A percentile compares a stretch with the other conserved stretches of the same genome.
These are phyloP conservation scores for Viridothelium virens DNA, from an alignment of 495 filamentous ascomycete species.

Conservation along the genomic window DNA sequence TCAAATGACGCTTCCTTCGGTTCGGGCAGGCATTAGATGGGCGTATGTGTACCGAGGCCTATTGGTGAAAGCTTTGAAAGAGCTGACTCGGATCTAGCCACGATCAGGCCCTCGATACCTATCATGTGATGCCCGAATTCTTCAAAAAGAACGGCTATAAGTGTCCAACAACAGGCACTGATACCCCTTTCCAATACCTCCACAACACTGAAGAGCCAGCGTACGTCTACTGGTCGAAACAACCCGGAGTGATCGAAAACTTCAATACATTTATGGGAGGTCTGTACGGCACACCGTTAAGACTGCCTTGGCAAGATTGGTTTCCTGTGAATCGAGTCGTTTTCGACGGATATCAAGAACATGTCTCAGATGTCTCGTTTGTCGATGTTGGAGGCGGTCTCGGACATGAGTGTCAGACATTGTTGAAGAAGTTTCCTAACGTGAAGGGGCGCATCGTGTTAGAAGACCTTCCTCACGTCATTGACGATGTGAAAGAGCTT, in stretches of 20 bases:
- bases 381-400: constrained; percentile 18
- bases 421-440: constrained; percentile 2
- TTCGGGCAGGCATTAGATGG: neutral
- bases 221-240: neutral
- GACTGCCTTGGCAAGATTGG: constrained; percentile 11
- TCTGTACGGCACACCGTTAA: neutral
- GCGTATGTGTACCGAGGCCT: neutral
- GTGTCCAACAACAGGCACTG: neutral
- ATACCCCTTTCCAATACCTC: neutral
- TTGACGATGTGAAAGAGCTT: neutral
- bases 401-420: constrained; percentile 12
- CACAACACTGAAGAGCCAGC: neutral
- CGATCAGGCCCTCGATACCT: neutral
- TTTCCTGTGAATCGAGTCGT: constrained; percentile 12
- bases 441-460: constrained; percentile 14
- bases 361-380: constrained; percentile 8
- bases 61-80: neutral
- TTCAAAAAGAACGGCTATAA: neutral
- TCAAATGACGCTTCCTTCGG: neutral
- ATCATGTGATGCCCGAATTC: neutral
- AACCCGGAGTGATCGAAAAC: neutral
- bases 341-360: neutral
- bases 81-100: neutral
- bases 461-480: constrained; percentile 13
- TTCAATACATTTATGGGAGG: constrained; percentile 18